Base-by-base conservation (phyloP, 176 grass and related monocot species). In the barley (Hordeum vulgare) region DNA sequence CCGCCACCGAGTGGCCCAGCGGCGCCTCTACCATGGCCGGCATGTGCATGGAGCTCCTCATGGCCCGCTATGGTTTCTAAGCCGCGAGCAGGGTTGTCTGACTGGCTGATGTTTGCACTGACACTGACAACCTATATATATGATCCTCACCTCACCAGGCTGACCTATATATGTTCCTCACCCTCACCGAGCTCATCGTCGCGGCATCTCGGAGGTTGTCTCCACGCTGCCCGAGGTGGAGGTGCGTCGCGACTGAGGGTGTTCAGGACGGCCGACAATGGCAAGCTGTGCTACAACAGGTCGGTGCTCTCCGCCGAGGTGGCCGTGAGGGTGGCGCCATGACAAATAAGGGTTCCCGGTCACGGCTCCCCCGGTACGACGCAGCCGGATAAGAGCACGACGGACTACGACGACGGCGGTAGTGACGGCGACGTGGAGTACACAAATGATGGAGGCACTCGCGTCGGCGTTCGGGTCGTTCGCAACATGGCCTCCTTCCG, bases 231-330 rank as follows among this genome's bases (percentile, higher is more conserved):
- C 91, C 21, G 87, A 90, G 63, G 89, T 99, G 17, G 63, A 85
- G 80, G 93, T 94, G 53, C 91, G 27, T 77, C 89, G 33, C 66
- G 75, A 64, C 75, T 99, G 3, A 76, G 86, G 8, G 80, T 89
- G 9, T 96, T 99, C 79, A 96, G 85, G 86, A 80, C 85, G 5
- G 89, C 87, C 34, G 96, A 91, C 17, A 99, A 99, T 70, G 40
- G 45, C 78, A 92, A 96, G 82, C 93, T 99, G 67, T 99, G 96
- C 85, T 99, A 94, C 85, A 99, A 99, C 83, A 66, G 89, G 35
- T 94, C 96, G 0, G 81, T 85, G 40, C 73, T 96, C 15, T 81
- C 96, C 10, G 81, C 85, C 6, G 92, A 99, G 83, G 10, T 92
- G 28, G 92, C 89, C 79, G 83, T 94, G 3, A 91, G 93, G 54